These are phyloP conservation scores for Marasmius fiardii DNA, from an alignment of 1,284 basidiomycete genomes.

Conservation along the genomic window DNA sequence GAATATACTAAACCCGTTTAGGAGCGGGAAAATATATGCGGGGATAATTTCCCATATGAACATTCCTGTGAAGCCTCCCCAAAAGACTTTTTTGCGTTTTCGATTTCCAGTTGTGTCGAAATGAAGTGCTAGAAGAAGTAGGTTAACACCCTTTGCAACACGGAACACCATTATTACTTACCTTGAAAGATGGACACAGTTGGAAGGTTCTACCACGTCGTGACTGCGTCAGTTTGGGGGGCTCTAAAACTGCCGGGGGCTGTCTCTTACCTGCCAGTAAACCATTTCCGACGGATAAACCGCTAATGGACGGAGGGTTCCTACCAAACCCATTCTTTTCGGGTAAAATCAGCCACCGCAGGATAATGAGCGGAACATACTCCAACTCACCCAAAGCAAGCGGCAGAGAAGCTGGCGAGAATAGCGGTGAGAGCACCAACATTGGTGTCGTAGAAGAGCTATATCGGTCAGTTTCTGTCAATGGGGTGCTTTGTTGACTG, in stretches of 20 bases:
- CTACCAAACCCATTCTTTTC: constrained; percentile 54
- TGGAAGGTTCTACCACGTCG: constrained; percentile 45
- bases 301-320: constrained; percentile 53
- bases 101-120: constrained; percentile 42
- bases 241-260: not conserved
- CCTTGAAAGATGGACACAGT: constrained; percentile 62
- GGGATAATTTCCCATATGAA: constrained; percentile 56
- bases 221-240: not conserved
- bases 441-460: constrained; percentile 60
- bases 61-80: constrained; percentile 53
- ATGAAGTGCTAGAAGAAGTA: constrained; percentile 41
- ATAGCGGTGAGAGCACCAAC: constrained; percentile 56
- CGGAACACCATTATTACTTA: constrained; percentile 17
- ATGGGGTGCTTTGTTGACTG: constrained; percentile 3
- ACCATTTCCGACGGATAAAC: constrained; percentile 74
- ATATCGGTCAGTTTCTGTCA: not conserved
- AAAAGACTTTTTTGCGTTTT: constrained; percentile 58
- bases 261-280: constrained; percentile 49
- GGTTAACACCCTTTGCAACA: no score
- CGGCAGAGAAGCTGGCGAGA: constrained; percentile 63
- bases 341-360: not conserved
- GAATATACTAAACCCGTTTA: constrained; percentile 56
- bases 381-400: constrained; percentile 55
- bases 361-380: not conserved
- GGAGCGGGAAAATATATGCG: constrained; percentile 58